phyloP scores from a whole-genome alignment of 2,329 filamentous ascomycete species.

The Setomelanomma holmii region DNA sequence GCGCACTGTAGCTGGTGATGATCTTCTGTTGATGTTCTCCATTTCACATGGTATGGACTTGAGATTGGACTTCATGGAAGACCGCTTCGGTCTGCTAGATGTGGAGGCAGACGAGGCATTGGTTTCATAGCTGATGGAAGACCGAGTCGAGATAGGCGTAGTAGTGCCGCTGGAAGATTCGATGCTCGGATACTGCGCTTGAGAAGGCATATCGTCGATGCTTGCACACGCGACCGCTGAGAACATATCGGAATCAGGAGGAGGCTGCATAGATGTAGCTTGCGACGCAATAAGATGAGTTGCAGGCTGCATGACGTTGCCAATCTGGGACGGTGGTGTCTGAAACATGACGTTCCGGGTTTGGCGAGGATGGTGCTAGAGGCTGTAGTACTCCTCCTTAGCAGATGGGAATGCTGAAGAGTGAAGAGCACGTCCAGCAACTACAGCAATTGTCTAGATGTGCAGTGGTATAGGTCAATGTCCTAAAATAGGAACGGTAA shows the following conservation, averaged over 20 bases:
- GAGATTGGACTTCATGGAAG: constrained; percentile 30
- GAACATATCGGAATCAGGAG: neutral
- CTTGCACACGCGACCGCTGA: neutral
- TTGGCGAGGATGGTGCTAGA: constrained; percentile 5
- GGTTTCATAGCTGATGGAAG: constrained; percentile 21
- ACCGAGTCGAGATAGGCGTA: constrained; percentile 26
- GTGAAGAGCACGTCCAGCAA: too few relatives aligned
- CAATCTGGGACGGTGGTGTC: constrained; percentile 3
- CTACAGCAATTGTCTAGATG: neutral
- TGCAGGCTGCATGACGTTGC: constrained; percentile 3
- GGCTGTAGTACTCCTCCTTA: neutral
- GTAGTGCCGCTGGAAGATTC: constrained; percentile 22
- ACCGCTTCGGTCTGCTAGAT: constrained; percentile 14
- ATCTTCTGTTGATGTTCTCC: constrained; percentile 15
- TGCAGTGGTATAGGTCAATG: neutral
- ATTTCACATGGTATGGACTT: constrained; percentile 24
- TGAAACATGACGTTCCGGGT: constrained; percentile 4
- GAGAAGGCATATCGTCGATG: constrained; percentile 7
- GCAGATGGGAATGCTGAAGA: neutral
- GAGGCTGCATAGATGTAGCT: neutral
- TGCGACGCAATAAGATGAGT: constrained; percentile 1
- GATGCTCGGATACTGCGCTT: constrained; percentile 4
- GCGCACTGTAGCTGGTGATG: constrained; percentile 30
- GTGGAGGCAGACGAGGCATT: constrained; percentile 22
- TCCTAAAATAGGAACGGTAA: constrained; percentile 6